Base-by-base conservation (phyloP, 139 green algal species). In the Edaphochlamys debaryana region DNA sequence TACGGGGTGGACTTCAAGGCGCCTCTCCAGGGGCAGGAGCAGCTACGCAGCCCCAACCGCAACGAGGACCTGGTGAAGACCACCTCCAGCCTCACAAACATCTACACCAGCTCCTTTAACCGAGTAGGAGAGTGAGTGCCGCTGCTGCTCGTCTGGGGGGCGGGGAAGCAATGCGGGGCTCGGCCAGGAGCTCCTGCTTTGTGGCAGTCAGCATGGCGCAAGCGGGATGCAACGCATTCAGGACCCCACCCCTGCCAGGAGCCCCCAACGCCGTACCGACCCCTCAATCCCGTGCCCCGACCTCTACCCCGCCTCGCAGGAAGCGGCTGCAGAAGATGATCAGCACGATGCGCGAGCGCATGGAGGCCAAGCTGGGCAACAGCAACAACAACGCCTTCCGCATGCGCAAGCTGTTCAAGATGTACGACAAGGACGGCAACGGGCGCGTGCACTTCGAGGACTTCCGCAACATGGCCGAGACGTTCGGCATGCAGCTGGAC, bases 401-500 rank as follows among this genome's bases (percentile, higher is more conserved):
- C 79, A 90, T 96, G 81, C 86, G 94, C 58, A 93, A 92, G 79
- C 83, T 97, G 56, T 96, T 96, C 87, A 93, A 94, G 67, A 92
- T 93, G 88, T 95, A 95, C 58, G 94, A 97, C 80, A 90, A 87
- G 27, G 48, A 84, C 27, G 85, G 88, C 54, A 90, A 40, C 0
- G 94, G 94, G n/a, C 87, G 94, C 79, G 93, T 96, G 62, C 89
- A 93, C 76, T 90, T 94, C 36, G 93, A 96, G 84, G 93, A 96
- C 80, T 93, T 97, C 67, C 85, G 94, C 38, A 91, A 94, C 82
- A 95, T 95, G 86, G 91, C 82, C 4, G 94, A 97, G 89, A 90
- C 82, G n/a, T 95, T 96, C 84, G 94, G 94, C 75, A 96, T 97
- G 88, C 94, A 97, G 92, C 88, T 97, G 37, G 93, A 95, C 83